These are phyloP conservation scores for Monosporascus sp. DNA, from an alignment of 2,329 filamentous ascomycete genomes.

Conservation along the genomic window DNA sequence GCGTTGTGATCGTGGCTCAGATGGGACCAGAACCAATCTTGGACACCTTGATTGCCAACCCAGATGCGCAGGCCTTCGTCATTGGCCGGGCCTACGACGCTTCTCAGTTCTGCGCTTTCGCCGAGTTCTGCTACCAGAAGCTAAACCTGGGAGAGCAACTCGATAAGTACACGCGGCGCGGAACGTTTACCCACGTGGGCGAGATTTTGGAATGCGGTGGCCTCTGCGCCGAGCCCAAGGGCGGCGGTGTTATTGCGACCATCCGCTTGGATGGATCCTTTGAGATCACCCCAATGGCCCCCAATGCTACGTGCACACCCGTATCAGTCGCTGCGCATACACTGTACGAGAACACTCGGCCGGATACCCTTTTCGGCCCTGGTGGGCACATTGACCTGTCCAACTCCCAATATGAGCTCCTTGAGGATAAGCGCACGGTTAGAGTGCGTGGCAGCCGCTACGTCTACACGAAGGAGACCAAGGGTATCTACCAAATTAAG, in stretches of 20 bases:
- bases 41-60: conserved; percentile 23
- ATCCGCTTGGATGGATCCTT: conserved; percentile 39
- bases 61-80: conserved; percentile 36
- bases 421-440: conserved; percentile 32
- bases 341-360: conserved; percentile 49
- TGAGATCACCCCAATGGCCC: conserved; percentile 38
- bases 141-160: conserved; percentile 3
- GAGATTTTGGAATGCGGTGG: conserved; percentile 52
- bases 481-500: conserved; percentile 39
- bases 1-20: conserved; percentile 34
- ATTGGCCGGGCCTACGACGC: conserved; percentile 40
- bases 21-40: conserved; percentile 40
- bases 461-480: conserved; percentile 19
- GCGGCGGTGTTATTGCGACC: conserved; percentile 34
- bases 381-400: conserved; percentile 42
- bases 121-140: conserved; percentile 17
- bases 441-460: conserved; percentile 37
- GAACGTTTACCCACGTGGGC: conserved; percentile 45
- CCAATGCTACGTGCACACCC: conserved; percentile 38
- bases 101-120: conserved; percentile 34
- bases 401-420: conserved; percentile 35
- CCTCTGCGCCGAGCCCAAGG: conserved; percentile 42
- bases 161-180: conserved; percentile 15
- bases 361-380: conserved; percentile 44
- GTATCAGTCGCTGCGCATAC: conserved; percentile 47